phyloP scores from a whole-genome alignment of 306 rosid genomes.

The Hippophae rhamnoides region DNA sequence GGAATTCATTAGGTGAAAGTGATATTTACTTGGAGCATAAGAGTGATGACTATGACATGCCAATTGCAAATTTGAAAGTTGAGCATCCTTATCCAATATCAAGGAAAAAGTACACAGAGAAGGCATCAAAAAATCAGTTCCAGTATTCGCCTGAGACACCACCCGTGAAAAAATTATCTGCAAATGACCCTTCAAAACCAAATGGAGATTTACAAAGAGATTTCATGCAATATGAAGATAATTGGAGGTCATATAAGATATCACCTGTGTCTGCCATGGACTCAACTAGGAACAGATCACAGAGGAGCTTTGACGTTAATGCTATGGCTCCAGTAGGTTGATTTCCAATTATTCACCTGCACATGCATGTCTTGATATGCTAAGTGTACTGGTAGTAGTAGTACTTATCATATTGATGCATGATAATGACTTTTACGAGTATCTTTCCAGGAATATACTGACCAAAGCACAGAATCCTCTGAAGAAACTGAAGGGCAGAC shows the following conservation, averaged over 20 bases:
- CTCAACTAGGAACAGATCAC: slow-evolving; percentile 41
- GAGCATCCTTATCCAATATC: slow-evolving; percentile 24
- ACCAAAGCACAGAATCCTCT: slow-evolving; percentile 49
- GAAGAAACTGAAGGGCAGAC: slow-evolving; percentile 66
- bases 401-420: background rate
- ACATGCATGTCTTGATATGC: background rate
- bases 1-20: slow-evolving; percentile 54
- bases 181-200: slow-evolving; percentile 17
- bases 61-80: slow-evolving; percentile 28
- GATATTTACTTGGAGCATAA: slow-evolving; percentile 57
- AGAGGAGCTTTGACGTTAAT: slow-evolving; percentile 58
- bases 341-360: slow-evolving; percentile 12
- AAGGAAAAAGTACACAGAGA: slow-evolving; percentile 44
- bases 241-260: slow-evolving; percentile 45
- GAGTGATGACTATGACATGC: slow-evolving; percentile 65
- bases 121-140: slow-evolving; percentile 54
- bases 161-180: slow-evolving; percentile 25
- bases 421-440: slow-evolving; percentile 21
- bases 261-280: slow-evolving; percentile 42
- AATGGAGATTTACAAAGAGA: slow-evolving; percentile 40
- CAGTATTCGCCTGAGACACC: slow-evolving; percentile 47
- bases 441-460: slow-evolving; percentile 58
- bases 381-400: background rate
- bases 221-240: slow-evolving; percentile 40
- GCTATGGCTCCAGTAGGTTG: slow-evolving; percentile 36